These are phyloP conservation scores for Ogataea pilisensis DNA, from an alignment of 805 yeast genomes.

Conservation along the genomic window DNA sequence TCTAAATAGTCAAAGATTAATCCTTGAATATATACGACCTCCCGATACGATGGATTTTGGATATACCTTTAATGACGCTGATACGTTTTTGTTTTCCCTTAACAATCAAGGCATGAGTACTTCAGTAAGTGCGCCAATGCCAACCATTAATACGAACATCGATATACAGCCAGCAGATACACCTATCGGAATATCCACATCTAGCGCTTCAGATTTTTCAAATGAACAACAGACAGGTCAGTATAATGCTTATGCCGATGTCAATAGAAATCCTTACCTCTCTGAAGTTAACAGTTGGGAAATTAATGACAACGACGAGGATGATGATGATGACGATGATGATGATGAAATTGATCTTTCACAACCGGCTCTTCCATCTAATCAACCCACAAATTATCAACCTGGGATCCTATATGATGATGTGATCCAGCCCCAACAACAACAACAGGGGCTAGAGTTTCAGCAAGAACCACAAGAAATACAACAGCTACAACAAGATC, in stretches of 20 bases:
- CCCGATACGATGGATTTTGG: conserved; percentile 16
- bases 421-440: background rate
- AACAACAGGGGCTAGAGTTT: conserved; percentile 2
- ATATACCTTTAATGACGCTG: conserved; percentile 26
- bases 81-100: conserved; percentile 24
- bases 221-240: no score
- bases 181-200: no score
- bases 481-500: conserved; percentile 2
- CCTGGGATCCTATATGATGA: background rate
- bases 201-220: background rate
- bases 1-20: background rate
- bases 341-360: conserved; percentile 4
- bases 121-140: background rate
- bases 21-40: background rate
- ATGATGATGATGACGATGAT: background rate
- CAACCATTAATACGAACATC: conserved; percentile 1
- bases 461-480: conserved; percentile 1
- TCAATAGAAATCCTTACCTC: no score
- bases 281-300: conserved; percentile 1
- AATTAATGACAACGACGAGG: background rate
- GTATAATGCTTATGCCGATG: no score
- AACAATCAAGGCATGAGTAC: conserved; percentile 9
- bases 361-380: no score
- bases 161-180: background rate
- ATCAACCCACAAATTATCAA: no score